Evolutionary conservation across 106 monocot species (phyloP).

Genomic region (Dactylorhiza incarnata): DNA sequence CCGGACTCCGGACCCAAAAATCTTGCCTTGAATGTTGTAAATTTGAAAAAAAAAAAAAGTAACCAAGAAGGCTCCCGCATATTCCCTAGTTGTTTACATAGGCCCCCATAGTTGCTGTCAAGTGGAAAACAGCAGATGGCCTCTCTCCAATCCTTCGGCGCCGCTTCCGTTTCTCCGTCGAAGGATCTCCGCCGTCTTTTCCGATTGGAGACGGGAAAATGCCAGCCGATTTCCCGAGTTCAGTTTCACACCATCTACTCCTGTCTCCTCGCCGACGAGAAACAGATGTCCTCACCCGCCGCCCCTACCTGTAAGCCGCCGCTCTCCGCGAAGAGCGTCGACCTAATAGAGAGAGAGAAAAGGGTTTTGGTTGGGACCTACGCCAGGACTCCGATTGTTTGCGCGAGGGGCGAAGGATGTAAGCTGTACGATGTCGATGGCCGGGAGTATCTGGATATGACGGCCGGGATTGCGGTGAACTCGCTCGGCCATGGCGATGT

Average conservation of each 20-base stretch:
- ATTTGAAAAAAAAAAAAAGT: too few species aligned
- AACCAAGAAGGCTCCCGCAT: too few species aligned
- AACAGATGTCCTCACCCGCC: neutral
- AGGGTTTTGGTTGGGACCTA: constrained; percentile 61
- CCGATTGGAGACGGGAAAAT: neutral
- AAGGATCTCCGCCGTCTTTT: neutral
- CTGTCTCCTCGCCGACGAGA: constrained; percentile 15
- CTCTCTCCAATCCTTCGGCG: neutral
- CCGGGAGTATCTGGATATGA: constrained; percentile 73
- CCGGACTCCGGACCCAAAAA: too few species aligned
- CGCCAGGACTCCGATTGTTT: constrained; percentile 48
- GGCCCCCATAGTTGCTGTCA: too few species aligned
- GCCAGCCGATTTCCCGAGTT: neutral
- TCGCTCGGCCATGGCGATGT: constrained; percentile 69
- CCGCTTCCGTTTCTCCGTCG: neutral
- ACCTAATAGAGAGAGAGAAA: constrained; percentile 51
- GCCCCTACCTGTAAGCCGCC: neutral
- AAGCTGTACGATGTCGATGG: constrained; percentile 67
- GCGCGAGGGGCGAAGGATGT: constrained; percentile 62
- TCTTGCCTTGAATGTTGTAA: too few species aligned
- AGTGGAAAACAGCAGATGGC: neutral
- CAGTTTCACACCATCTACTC: constrained; percentile 6
- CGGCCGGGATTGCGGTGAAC: constrained; percentile 80
- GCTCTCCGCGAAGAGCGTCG: constrained; percentile 20
- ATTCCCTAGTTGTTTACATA: too few species aligned